Percentiles rank a stretch among this genome's conserved stretches.
Conservation (phyloP, 345 rosid genomes). For the Populus tremula region DNA sequence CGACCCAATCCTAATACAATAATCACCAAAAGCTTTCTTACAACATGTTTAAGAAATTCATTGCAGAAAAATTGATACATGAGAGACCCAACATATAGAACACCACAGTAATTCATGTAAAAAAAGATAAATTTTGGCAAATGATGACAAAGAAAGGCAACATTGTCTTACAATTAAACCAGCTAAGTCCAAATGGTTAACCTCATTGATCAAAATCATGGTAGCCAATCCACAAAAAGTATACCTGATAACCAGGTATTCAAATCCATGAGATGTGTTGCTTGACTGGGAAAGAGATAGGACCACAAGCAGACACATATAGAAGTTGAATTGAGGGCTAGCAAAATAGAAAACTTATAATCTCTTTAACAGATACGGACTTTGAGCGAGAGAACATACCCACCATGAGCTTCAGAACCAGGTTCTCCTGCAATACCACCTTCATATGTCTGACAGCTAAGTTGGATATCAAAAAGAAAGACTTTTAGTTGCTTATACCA, state of each 20-base stretch:
- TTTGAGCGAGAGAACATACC: slow-evolving; percentile 50
- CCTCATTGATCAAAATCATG: slow-evolving; percentile 82
- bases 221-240: slow-evolving; percentile 96
- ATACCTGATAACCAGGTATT: slow-evolving; percentile 50
- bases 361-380: background rate
- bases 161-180: slow-evolving; percentile 57
- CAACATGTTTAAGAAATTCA: background rate
- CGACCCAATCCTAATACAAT: slow-evolving; percentile 68
- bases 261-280: slow-evolving; percentile 12
- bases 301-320: background rate
- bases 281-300: background rate
- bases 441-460: slow-evolving; percentile 96
- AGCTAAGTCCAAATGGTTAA: slow-evolving; percentile 61
- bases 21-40: background rate
- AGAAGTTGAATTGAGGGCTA: background rate
- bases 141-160: slow-evolving; percentile 6
- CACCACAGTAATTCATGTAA: background rate
- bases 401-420: slow-evolving; percentile 98
- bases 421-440: slow-evolving; percentile 99
- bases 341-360: background rate
- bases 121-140: slow-evolving; percentile 5
- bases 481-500: slow-evolving; percentile 9
- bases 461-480: slow-evolving; percentile 10
- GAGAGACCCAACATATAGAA: background rate
- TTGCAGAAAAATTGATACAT: background rate